A percentile compares a stretch with the other conserved stretches of the same genome.
phyloP scores from a whole-genome alignment of 306 rosid species.

The Trifolium fragiferum region DNA sequence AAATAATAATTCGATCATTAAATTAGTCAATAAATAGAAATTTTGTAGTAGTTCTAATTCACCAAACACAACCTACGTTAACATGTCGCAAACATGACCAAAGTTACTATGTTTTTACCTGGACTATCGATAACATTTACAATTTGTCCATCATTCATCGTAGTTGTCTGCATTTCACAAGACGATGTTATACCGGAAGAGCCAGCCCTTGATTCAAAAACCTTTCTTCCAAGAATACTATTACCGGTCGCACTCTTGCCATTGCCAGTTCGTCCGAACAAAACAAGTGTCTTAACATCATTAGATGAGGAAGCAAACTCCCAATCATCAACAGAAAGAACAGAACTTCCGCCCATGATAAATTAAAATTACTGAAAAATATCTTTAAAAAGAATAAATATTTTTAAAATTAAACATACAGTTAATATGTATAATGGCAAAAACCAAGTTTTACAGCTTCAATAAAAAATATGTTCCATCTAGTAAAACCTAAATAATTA shows the following conservation, averaged over 20 bases:
- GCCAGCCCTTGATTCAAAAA: slow-evolving; percentile 65
- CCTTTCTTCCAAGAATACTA: slow-evolving; percentile 71
- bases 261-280: slow-evolving; percentile 88
- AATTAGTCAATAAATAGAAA: not conserved
- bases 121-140: slow-evolving; percentile 90
- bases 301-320: slow-evolving; percentile 59
- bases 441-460: no score
- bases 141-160: slow-evolving; percentile 60
- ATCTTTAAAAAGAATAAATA: not conserved
- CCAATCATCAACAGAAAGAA: slow-evolving; percentile 71
- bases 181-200: slow-evolving; percentile 63
- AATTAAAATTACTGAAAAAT: slow-evolving; percentile 23
- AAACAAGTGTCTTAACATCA: slow-evolving; percentile 67
- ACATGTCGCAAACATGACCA: not conserved
- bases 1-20: slow-evolving; percentile 45
- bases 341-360: slow-evolving; percentile 70
- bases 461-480: no score
- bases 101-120: slow-evolving; percentile 52
- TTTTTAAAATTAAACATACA: no score
- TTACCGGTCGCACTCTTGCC: slow-evolving; percentile 96
- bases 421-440: no score
- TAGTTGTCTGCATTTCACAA: slow-evolving; percentile 63
- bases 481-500: no score
- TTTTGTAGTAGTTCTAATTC: not conserved
- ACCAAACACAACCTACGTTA: not conserved